Evolutionary conservation across 805 yeast species (phyloP).

Genomic region (Candida mattraensis): DNA sequence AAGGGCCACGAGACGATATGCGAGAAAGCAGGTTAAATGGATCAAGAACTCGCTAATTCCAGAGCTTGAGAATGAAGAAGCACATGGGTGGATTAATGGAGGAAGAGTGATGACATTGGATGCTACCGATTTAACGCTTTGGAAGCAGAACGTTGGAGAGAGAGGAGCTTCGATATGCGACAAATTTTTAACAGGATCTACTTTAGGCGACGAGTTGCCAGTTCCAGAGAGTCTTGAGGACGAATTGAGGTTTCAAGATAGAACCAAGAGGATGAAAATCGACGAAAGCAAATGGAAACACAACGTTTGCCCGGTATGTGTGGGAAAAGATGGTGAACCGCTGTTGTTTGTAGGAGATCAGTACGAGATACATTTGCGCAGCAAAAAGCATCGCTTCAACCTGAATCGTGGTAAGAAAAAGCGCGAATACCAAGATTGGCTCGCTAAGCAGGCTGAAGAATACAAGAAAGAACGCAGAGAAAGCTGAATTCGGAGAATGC

Average conservation of each 20-base stretch:
- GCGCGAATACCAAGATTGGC: conserved; percentile 50
- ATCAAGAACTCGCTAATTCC: conserved; percentile 67
- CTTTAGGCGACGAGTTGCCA: conserved; percentile 4
- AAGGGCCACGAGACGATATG: conserved; percentile 78
- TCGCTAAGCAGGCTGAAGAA: conserved; percentile 15
- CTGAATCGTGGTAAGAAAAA: conserved; percentile 48
- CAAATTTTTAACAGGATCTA: conserved; percentile 22
- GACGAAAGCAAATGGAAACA: conserved; percentile 57
- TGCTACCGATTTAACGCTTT: conserved; percentile 66
- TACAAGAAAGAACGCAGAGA: too few species aligned
- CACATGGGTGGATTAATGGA: conserved; percentile 50
- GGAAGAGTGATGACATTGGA: conserved; percentile 69
- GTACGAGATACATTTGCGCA: conserved; percentile 65
- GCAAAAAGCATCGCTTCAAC: conserved; percentile 67
- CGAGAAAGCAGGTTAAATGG: conserved; percentile 89
- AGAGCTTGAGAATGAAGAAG: conserved; percentile 50
- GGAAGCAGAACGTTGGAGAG: conserved; percentile 57
- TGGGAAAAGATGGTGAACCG: conserved; percentile 50
- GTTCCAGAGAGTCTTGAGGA: conserved; percentile 20
- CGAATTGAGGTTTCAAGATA: conserved; percentile 11
- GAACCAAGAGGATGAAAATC: conserved; percentile 9
- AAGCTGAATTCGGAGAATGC: neutral
- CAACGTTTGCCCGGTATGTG: conserved; percentile 64
- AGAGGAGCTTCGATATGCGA: conserved; percentile 55
- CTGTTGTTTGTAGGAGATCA: conserved; percentile 72